phyloP scores from a whole-genome alignment of 768 basidiomycete genomes.

The Sarcodon aspratus region DNA sequence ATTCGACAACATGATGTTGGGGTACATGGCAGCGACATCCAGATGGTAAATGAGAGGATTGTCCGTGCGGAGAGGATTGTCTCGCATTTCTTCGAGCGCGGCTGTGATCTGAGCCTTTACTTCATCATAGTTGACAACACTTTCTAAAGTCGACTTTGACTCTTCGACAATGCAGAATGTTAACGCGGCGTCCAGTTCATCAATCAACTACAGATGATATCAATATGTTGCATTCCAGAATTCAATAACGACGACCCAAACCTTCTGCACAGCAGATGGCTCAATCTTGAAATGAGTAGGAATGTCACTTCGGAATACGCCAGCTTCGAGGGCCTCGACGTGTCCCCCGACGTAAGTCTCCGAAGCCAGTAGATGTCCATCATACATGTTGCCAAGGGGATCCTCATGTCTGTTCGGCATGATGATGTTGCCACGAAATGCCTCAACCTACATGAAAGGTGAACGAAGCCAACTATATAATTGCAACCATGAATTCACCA shows the following conservation, averaged over 20 bases:
- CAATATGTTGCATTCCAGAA: background rate
- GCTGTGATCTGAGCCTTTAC: conserved; percentile 70
- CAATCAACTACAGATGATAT: conserved; percentile 55
- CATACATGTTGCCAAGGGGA: conserved; percentile 80
- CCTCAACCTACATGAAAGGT: conserved; percentile 66
- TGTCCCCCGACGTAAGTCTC: conserved; percentile 99
- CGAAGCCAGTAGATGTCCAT: conserved; percentile 92
- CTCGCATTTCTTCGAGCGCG: conserved; percentile 81
- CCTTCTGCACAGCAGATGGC: conserved; percentile 77
- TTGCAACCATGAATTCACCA: conserved; percentile 47
- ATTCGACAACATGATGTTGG: conserved; percentile 99
- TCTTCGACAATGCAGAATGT: conserved; percentile 85
- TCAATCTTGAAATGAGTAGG: conserved; percentile 90
- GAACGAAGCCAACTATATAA: background rate
- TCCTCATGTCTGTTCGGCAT: conserved; percentile 99
- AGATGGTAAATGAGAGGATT: conserved; percentile 96
- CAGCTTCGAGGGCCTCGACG: conserved; percentile 96
- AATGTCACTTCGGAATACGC: conserved; percentile 96
- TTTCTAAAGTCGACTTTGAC: conserved; percentile 62
- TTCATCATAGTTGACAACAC: conserved; percentile 91
- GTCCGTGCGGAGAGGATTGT: conserved; percentile 81
- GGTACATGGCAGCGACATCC: conserved; percentile 99
- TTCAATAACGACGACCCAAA: conserved; percentile 16
- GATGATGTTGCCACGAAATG: conserved; percentile 82
- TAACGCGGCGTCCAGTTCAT: conserved; percentile 88